phyloP scores from a whole-genome alignment of 2,329 filamentous ascomycete genomes.

The Alternaria postmessia region DNA sequence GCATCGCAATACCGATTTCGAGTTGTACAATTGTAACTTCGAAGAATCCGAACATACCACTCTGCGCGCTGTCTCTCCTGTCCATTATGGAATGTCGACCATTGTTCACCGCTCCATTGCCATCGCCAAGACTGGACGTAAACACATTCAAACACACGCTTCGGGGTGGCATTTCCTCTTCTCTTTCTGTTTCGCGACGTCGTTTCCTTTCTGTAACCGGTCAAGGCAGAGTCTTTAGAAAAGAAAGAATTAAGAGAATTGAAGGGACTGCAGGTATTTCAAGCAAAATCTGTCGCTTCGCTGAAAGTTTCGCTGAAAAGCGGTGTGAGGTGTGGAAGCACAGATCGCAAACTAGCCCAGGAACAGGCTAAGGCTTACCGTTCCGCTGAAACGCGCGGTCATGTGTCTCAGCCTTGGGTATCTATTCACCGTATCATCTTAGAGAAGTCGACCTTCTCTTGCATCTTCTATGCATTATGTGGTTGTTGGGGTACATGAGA shows the following conservation, averaged over 20 bases:
- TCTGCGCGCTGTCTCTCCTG: slow-evolving; percentile 41
- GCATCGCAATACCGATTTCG: neutral
- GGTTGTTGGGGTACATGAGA: slow-evolving; percentile 9
- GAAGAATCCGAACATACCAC: slow-evolving; percentile 27
- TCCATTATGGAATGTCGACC: slow-evolving; percentile 29
- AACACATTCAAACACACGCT: slow-evolving; percentile 50
- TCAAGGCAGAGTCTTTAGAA: slow-evolving; percentile 20
- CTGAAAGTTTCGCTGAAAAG: slow-evolving; percentile 44
- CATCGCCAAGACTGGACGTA: slow-evolving; percentile 42
- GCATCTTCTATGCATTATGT: slow-evolving; percentile 1
- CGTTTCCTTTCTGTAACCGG: slow-evolving; percentile 15
- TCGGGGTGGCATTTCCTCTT: slow-evolving; percentile 45
- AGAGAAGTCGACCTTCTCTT: slow-evolving; percentile 1
- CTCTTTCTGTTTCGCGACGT: slow-evolving; percentile 16
- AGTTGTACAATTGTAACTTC: neutral
- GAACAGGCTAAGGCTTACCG: slow-evolving; percentile 42
- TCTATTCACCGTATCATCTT: slow-evolving; percentile 9
- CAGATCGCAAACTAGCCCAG: slow-evolving; percentile 41
- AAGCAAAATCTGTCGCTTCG: slow-evolving; percentile 33
- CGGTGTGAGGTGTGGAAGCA: slow-evolving; percentile 49
- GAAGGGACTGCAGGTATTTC: slow-evolving; percentile 32
- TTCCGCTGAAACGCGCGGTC: slow-evolving; percentile 39
- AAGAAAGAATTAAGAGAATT: slow-evolving; percentile 10
- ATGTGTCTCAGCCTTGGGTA: slow-evolving; percentile 39
- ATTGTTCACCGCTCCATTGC: slow-evolving; percentile 40